Evolutionary conservation across 768 basidiomycete genomes (phyloP).

Genomic region (Tulasnella sp.): DNA sequence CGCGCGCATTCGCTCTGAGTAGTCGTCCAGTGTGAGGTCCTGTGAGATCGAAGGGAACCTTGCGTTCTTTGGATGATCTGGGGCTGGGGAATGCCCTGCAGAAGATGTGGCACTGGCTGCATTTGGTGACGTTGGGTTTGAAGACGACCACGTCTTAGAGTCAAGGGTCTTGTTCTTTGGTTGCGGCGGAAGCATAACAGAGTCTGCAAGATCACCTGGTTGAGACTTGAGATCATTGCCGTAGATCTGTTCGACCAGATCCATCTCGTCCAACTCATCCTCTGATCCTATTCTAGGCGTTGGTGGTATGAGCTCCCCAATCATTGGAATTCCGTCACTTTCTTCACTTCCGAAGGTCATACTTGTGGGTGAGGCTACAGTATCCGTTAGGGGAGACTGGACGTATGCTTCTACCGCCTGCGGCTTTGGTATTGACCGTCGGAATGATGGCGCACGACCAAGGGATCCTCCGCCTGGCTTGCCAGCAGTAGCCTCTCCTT

Average conservation of each 20-base stretch:
- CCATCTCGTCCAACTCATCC: constrained; percentile 64
- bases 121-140: constrained; percentile 40
- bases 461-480: background rate
- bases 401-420: background rate
- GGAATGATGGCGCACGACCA: constrained; percentile 14
- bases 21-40: constrained; percentile 81
- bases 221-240: constrained; percentile 62
- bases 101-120: background rate
- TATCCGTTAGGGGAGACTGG: background rate
- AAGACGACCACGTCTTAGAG: constrained; percentile 67
- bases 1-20: constrained; percentile 96
- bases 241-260: constrained; percentile 92
- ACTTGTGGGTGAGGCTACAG: background rate
- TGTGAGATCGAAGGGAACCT: constrained; percentile 4
- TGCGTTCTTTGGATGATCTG: background rate
- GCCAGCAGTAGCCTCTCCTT: constrained; percentile 24
- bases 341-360: background rate
- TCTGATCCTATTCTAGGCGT: constrained; percentile 21
- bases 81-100: background rate
- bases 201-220: constrained; percentile 70
- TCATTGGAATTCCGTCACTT: background rate
- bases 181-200: constrained; percentile 67
- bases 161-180: constrained; percentile 88
- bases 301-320: constrained; percentile 13
- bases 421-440: background rate